These are phyloP conservation scores for Colletotrichum sp. DNA, from an alignment of 2,329 filamentous ascomycete genomes.

Conservation along the genomic window DNA sequence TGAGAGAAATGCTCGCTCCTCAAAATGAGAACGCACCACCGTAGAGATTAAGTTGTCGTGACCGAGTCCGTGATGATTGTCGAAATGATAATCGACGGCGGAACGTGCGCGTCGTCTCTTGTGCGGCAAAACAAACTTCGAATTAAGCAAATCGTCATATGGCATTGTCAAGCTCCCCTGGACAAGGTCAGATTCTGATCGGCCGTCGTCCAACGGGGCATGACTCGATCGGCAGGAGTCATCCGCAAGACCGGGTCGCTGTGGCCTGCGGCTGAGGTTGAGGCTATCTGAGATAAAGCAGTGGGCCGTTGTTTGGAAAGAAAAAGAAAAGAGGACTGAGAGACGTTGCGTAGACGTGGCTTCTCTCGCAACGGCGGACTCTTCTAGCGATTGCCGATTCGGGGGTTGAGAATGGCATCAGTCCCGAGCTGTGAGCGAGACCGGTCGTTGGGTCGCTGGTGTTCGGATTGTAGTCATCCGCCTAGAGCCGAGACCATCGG, in stretches of 20 bases:
- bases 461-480: slow-evolving; percentile 6
- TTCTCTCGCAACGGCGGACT: neutral
- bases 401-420: neutral
- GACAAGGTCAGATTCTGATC: neutral
- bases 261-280: neutral
- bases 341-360: neutral
- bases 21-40: neutral
- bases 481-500: neutral
- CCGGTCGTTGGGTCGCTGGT: neutral
- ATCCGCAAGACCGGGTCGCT: neutral
- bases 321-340: neutral
- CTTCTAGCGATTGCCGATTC: neutral
- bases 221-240: neutral
- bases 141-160: neutral
- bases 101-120: neutral
- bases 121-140: neutral
- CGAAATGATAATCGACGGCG: neutral
- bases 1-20: neutral
- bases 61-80: neutral
- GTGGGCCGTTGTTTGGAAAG: neutral
- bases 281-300: neutral
- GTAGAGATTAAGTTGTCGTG: neutral
- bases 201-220: neutral
- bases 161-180: neutral
- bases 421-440: neutral